Evolutionary conservation across 257 asterid genomes (phyloP).

Genomic region (Solanum raphanifolium): DNA sequence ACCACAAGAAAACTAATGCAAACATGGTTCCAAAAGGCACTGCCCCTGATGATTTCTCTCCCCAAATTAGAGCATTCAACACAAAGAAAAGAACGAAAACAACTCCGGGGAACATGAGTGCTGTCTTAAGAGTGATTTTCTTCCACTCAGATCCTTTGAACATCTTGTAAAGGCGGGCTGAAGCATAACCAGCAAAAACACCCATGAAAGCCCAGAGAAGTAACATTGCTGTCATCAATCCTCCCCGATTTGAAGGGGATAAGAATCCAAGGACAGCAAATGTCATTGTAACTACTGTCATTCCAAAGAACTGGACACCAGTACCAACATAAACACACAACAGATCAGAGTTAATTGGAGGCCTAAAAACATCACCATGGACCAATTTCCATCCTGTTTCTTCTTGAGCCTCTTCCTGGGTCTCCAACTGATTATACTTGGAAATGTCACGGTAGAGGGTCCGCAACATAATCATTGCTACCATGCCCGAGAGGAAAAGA

Average conservation of each 20-base stretch:
- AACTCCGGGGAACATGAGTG: constrained; percentile 68
- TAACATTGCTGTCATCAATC: constrained; percentile 86
- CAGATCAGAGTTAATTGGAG: constrained; percentile 72
- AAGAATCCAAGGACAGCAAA: constrained; percentile 80
- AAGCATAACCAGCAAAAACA: constrained; percentile 71
- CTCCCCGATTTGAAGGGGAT: constrained; percentile 90
- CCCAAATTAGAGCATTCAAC: constrained; percentile 81
- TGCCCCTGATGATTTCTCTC: constrained; percentile 82
- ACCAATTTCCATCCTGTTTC: constrained; percentile 96
- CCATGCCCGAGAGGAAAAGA: constrained; percentile 87
- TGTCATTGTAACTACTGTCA: constrained; percentile 71
- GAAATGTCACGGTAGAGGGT: constrained; percentile 85
- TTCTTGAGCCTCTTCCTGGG: constrained; percentile 94
- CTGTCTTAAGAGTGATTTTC: constrained; percentile 66
- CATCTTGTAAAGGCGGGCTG: constrained; percentile 84
- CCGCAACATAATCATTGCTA: constrained; percentile 87
- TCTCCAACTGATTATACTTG: constrained; percentile 78
- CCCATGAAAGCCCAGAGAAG: constrained; percentile 96
- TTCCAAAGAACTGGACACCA: constrained; percentile 75
- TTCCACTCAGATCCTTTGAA: constrained; percentile 91
- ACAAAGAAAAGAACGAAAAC: constrained; percentile 56
- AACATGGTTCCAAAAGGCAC: constrained; percentile 91
- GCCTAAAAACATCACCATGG: constrained; percentile 85
- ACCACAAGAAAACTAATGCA: constrained; percentile 71
- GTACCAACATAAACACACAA: constrained; percentile 83